Evolutionary conservation across 441 rosid species (phyloP), one percentile per base, ranked within the genome.

Genomic region (Omphalea diandra): DNA sequence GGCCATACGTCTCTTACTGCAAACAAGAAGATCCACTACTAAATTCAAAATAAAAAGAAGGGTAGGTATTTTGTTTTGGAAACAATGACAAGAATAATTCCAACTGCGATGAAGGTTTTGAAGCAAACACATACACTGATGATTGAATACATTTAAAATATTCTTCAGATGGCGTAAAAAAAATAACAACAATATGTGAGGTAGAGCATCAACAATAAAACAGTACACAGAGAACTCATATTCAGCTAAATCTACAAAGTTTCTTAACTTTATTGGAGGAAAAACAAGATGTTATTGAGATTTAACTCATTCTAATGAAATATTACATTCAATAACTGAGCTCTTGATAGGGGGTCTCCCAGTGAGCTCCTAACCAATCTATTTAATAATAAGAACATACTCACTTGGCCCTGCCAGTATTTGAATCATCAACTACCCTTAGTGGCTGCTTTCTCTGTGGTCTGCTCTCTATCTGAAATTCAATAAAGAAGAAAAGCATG

Each of bases 381-480:
- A 64, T 47, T 11, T 7, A 33, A 50, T 9, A 2, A 50, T 20
- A 46, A 15, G 36, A 14, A 62, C 27, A 14, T 20, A 52, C 70
- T 80, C 69, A 87, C 93, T 79, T 84, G 76, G 89, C 86, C 65
- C 75, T 82, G 36, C 90, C 88, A 49, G 72, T 79, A 65, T 88
- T 84, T 64, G 82, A 82, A 71, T 86, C 89, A 78, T 86, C 90
- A 27, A 86, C 89, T 12, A 84, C 89, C 73, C 90, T 79, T 49
- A 86, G 36, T 0, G 89, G 90, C 32, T 74, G 71, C 79, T 83
- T 86, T 77, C 87, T 80, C 75, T 83, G 93, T n/a, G 93, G 93
- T 35, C 87, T 80, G 70, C 90, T 86, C 77, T 86, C 90, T n/a
- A 88, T 88, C 90, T 88, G 81, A 50, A 31, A 67, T 55, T 49